Evolutionary conservation across 129 eudicot species (phyloP).

Genomic region (Lactuca sativa): DNA sequence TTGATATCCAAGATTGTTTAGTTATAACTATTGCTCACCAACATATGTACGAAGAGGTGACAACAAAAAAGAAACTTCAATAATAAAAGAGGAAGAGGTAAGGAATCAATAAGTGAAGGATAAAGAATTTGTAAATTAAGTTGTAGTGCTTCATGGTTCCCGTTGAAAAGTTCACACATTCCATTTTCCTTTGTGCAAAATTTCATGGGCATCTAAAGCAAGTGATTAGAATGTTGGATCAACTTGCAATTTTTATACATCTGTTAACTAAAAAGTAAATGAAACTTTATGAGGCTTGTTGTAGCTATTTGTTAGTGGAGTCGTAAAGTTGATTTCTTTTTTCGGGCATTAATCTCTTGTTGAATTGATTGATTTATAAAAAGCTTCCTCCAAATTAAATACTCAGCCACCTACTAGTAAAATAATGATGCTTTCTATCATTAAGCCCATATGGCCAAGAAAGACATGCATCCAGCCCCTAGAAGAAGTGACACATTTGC

Average conservation of each 20-base stretch:
- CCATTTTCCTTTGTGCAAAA: slow-evolving; percentile 17
- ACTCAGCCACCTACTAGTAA: neutral
- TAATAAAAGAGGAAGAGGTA: neutral
- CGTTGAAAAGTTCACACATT: neutral
- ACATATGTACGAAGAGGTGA: too few species aligned
- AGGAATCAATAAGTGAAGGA: slow-evolving; percentile 17
- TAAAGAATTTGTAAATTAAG: slow-evolving; percentile 16
- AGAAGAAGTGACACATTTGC: slow-evolving; percentile 62
- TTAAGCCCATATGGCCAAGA: slow-evolving; percentile 74
- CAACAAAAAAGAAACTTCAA: neutral
- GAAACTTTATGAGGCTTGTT: too few species aligned
- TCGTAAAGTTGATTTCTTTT: too few species aligned
- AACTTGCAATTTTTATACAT: neutral
- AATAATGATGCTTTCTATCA: neutral
- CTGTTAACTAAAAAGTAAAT: neutral
- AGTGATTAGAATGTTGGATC: neutral
- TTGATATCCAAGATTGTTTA: too few species aligned
- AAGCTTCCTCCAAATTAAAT: neutral
- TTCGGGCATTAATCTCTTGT: neutral
- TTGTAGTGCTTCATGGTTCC: slow-evolving; percentile 23
- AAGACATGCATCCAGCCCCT: slow-evolving; percentile 72
- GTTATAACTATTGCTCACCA: too few species aligned
- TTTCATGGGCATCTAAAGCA: too few species aligned
- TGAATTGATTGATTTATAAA: neutral
- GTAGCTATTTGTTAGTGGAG: too few species aligned